Evolutionary conservation across 1,284 basidiomycete genomes (phyloP).

Genomic region (Sanghuangporus sanghuang): DNA sequence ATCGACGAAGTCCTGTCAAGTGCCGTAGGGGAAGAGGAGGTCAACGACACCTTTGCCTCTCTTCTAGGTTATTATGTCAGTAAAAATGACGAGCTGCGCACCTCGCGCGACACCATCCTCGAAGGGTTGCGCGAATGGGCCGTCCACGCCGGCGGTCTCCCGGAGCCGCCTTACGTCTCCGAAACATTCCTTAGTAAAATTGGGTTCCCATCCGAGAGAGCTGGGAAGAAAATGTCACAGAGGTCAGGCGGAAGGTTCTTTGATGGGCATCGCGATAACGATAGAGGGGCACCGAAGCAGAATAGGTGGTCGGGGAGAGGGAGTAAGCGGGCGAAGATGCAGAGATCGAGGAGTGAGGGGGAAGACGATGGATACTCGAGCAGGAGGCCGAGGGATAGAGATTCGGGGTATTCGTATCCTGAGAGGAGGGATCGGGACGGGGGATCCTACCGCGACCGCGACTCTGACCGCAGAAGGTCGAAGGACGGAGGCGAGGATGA

Average conservation of each 20-base stretch:
- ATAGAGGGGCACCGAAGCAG: neutral
- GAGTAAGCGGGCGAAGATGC: neutral
- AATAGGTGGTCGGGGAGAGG: constrained; percentile 5
- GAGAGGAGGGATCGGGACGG: neutral
- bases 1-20: constrained; percentile 35
- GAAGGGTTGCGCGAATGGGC: constrained; percentile 69
- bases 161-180: constrained; percentile 45
- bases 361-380: neutral
- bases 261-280: neutral
- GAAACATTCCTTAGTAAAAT: constrained; percentile 39
- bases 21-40: constrained; percentile 49
- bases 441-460: neutral
- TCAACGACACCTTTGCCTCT: constrained; percentile 65
- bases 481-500: neutral
- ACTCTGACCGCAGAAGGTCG: neutral
- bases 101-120: constrained; percentile 43
- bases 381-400: neutral
- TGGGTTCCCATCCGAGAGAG: constrained; percentile 22
- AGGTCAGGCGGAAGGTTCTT: neutral
- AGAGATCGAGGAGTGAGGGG: neutral
- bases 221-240: neutral
- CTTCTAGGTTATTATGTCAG: constrained; percentile 75
- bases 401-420: neutral
- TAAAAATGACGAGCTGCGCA: constrained; percentile 47
- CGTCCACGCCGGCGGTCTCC: constrained; percentile 44